Percentiles rank a stretch among this genome's conserved stretches.
phyloP scores from a whole-genome alignment of 1,284 basidiomycete species.

The Neotropicomus parvogracilis region DNA sequence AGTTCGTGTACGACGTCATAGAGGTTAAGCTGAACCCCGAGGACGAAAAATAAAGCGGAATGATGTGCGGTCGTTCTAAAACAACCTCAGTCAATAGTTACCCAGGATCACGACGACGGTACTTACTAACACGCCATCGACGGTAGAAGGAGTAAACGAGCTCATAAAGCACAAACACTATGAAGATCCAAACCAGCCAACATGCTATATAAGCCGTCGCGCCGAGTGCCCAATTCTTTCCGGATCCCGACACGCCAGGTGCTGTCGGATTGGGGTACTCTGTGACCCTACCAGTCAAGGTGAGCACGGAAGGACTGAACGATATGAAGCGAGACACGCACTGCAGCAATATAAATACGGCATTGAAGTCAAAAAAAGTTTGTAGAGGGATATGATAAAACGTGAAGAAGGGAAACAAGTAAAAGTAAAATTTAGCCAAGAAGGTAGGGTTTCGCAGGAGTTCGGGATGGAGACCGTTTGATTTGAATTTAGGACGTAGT shows the following conservation, averaged over 20 bases:
- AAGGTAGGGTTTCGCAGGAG: constrained; percentile 59
- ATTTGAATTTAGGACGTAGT: constrained; percentile 59
- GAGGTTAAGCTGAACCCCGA: constrained; percentile 69
- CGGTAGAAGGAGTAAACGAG: constrained; percentile 75
- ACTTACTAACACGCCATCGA: constrained; percentile 81
- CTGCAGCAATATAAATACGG: constrained; percentile 72
- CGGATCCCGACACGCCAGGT: constrained; percentile 62
- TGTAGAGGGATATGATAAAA: constrained; percentile 71
- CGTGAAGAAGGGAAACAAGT: constrained; percentile 60
- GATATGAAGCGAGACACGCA: constrained; percentile 40
- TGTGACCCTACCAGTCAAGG: constrained; percentile 48
- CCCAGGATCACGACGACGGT: constrained; percentile 2
- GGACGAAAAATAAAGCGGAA: constrained; percentile 78
- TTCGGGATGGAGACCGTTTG: constrained; percentile 60
- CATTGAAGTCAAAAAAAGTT: constrained; percentile 79
- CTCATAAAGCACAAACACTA: constrained; percentile 79
- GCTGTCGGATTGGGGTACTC: constrained; percentile 65
- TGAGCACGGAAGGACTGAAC: constrained; percentile 14
- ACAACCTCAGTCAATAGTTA: not conserved
- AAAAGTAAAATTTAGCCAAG: constrained; percentile 58
- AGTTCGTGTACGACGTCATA: constrained; percentile 76
- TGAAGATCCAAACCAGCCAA: constrained; percentile 70
- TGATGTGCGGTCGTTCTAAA: constrained; percentile 73
- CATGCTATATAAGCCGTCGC: constrained; percentile 77
- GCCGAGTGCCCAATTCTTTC: constrained; percentile 71